Percentiles rank a stretch among this genome's conserved stretches.
These are phyloP conservation scores for Schoenoplectus triqueter DNA, from an alignment of 202 grass and related monocot genomes.

Conservation along the genomic window DNA sequence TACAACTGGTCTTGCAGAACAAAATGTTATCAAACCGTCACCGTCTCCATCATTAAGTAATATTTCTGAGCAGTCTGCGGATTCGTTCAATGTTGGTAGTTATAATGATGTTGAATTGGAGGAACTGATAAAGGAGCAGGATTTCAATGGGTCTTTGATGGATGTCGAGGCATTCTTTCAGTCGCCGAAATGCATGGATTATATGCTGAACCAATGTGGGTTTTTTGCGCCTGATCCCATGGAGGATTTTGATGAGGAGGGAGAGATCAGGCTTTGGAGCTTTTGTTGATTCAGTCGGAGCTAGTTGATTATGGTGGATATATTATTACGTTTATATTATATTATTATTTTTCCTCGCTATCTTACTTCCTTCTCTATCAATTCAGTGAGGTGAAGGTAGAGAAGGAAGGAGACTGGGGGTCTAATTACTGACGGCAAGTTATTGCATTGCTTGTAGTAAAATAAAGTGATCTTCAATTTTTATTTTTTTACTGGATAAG, in stretches of 20 bases:
- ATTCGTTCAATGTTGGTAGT: slow-evolving; percentile 26
- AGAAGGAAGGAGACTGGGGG: slow-evolving; percentile 20
- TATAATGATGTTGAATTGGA: slow-evolving; percentile 32
- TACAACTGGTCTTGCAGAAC: not conserved
- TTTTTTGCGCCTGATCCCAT: slow-evolving; percentile 67
- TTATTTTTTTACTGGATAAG: not conserved
- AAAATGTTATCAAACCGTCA: not conserved
- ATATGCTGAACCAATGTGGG: slow-evolving; percentile 73
- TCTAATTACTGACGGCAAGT: slow-evolving; percentile 34
- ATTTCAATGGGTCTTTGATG: slow-evolving; percentile 51
- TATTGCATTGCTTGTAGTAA: slow-evolving; percentile 21
- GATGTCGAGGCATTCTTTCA: slow-evolving; percentile 90
- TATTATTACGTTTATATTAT: slow-evolving; percentile 6
- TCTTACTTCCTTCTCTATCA: slow-evolving; percentile 35
- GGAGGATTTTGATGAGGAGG: slow-evolving; percentile 57
- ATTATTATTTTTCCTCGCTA: slow-evolving; percentile 15
- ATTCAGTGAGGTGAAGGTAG: slow-evolving; percentile 44
- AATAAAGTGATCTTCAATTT: slow-evolving; percentile 29
- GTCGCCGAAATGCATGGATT: slow-evolving; percentile 96
- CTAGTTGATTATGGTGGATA: slow-evolving; percentile 39
- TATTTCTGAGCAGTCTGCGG: slow-evolving; percentile 34
- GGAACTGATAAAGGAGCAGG: slow-evolving; percentile 13
- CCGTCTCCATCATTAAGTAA: slow-evolving; percentile 25
- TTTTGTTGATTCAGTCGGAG: slow-evolving; percentile 55
- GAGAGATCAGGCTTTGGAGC: slow-evolving; percentile 82